Evolutionary conservation across 2,329 filamentous ascomycete genomes (phyloP).

Genomic region (Bipolaris victoriae): DNA sequence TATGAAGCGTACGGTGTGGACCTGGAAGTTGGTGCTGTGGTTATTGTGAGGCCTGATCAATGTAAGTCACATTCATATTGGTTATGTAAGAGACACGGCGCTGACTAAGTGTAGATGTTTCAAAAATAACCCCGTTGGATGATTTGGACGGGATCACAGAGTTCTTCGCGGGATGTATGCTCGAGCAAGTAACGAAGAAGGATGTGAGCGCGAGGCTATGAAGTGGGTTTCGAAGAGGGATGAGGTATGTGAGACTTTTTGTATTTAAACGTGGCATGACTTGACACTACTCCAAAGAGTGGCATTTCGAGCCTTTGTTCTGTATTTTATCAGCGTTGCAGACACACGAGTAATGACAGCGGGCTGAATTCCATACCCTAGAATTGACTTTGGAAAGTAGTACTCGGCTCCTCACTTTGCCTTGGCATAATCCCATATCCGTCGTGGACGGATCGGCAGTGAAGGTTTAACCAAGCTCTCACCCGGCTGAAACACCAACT

Average conservation of each 20-base stretch:
- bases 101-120: constrained; percentile 34
- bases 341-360: too few species aligned
- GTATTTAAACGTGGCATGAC: neutral
- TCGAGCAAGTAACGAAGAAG: neutral
- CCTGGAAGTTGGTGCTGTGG: constrained; percentile 42
- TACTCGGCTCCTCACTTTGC: too few species aligned
- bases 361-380: too few species aligned
- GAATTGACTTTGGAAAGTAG: too few species aligned
- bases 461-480: too few species aligned
- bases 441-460: too few species aligned
- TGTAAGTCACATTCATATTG: constrained; percentile 4
- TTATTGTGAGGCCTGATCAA: constrained; percentile 67
- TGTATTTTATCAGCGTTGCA: too few species aligned
- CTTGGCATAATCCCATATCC: too few species aligned
- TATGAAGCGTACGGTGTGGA: constrained; percentile 64
- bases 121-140: constrained; percentile 32
- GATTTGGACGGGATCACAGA: constrained; percentile 25
- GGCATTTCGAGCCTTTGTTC: neutral
- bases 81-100: neutral
- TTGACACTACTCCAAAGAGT: too few species aligned
- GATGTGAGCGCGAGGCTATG: neutral
- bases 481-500: too few species aligned
- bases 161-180: constrained; percentile 34
- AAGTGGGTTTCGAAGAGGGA: neutral
- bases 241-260: neutral